A percentile compares a stretch with the other conserved stretches of the same genome.
Conservation (phyloP, 768 basidiomycete genomes). For the Phlegmacium glaucopus region DNA sequence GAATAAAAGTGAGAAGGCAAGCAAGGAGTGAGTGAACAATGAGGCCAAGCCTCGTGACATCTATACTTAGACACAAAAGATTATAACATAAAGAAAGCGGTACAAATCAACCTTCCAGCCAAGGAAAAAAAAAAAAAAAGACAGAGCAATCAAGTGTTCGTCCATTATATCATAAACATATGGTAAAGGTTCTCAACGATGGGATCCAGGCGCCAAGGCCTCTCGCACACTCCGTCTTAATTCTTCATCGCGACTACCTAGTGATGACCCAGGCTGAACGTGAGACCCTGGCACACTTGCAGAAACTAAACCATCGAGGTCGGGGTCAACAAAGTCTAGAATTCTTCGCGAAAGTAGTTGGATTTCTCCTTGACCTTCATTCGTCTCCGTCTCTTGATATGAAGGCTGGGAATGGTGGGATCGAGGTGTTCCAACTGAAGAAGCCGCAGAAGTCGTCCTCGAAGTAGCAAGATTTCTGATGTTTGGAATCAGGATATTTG, state of each 20-base stretch:
- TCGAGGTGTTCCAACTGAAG: slow-evolving; percentile 71
- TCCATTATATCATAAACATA: slow-evolving; percentile 10
- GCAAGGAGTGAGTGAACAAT: too few species aligned
- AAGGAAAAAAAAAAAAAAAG: slow-evolving; percentile 11
- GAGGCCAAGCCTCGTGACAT: slow-evolving; percentile 17
- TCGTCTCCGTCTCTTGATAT: slow-evolving; percentile 79
- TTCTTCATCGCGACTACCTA: slow-evolving; percentile 72
- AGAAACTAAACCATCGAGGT: slow-evolving; percentile 54
- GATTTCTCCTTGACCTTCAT: slow-evolving; percentile 91
- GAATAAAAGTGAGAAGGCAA: too few species aligned
- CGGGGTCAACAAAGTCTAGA: slow-evolving; percentile 81
- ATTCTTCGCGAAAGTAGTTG: slow-evolving; percentile 81
- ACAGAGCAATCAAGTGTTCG: slow-evolving; percentile 11
- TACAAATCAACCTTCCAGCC: slow-evolving; percentile 6
- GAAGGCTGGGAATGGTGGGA: slow-evolving; percentile 72
- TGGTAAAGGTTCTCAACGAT: slow-evolving; percentile 35
- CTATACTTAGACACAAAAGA: not conserved
- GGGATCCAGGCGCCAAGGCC: slow-evolving; percentile 68
- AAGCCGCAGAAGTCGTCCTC: slow-evolving; percentile 64
- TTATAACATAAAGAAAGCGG: not conserved
- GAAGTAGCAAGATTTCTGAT: slow-evolving; percentile 81
- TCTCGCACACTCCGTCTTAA: slow-evolving; percentile 79
- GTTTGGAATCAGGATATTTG: slow-evolving; percentile 76
- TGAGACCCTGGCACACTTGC: slow-evolving; percentile 65
- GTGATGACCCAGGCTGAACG: slow-evolving; percentile 65